Percentiles rank a stretch among this genome's conserved stretches.
Evolutionary conservation across 139 green algal genomes (phyloP).

Genomic region (Marvania coccoides): DNA sequence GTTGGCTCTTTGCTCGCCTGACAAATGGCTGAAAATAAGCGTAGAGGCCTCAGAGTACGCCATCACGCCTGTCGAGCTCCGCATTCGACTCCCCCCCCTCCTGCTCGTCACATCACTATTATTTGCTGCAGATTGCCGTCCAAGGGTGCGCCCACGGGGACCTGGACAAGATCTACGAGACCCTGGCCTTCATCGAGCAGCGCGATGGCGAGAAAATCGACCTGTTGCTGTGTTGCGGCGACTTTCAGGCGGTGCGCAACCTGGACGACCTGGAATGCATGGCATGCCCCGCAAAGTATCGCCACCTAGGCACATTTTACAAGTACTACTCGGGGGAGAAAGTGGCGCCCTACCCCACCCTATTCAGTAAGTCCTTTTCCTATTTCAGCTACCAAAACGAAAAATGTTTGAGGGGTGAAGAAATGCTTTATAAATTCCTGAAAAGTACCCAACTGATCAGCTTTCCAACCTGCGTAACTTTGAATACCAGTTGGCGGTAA

Average conservation of each 20-base stretch:
- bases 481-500: constrained; percentile 92
- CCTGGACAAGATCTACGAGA: constrained; percentile 88
- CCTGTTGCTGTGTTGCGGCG: constrained; percentile 94
- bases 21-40: too few relatives aligned
- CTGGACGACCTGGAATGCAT: constrained; percentile 90
- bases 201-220: constrained; percentile 68
- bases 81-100: background rate
- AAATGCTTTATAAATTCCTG: background rate
- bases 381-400: background rate
- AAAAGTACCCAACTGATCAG: background rate
- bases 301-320: constrained; percentile 83
- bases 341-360: constrained; percentile 74
- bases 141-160: constrained; percentile 90
- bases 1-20: too few relatives aligned
- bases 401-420: background rate
- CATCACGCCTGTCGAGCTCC: background rate
- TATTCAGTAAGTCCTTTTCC: constrained; percentile 73
- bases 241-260: constrained; percentile 98
- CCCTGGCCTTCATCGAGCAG: constrained; percentile 60
- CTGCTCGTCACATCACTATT: background rate
- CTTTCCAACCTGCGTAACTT: background rate
- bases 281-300: constrained; percentile 89
- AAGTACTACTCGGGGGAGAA: constrained; percentile 88
- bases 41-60: too few relatives aligned
- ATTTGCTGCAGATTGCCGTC: constrained; percentile 65